These are phyloP conservation scores for Tetradesmus obliquus DNA, from an alignment of 139 green algal species.

Conservation along the genomic window DNA sequence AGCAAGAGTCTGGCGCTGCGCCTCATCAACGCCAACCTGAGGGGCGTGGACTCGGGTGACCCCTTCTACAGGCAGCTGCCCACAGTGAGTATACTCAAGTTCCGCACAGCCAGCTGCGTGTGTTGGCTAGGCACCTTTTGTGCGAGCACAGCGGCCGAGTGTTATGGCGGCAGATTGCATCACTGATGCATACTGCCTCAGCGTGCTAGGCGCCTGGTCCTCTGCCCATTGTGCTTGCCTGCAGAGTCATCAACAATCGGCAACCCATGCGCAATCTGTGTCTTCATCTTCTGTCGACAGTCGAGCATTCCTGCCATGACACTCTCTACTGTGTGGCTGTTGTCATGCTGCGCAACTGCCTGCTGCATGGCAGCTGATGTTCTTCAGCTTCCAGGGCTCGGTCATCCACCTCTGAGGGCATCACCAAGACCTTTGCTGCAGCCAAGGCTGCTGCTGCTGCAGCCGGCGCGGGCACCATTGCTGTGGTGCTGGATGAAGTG, in stretches of 20 bases:
- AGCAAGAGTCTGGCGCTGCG: conserved; percentile 54
- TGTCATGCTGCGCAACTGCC: not conserved
- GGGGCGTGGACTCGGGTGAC: conserved; percentile 41
- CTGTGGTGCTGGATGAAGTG: conserved; percentile 54
- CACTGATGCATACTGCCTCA: not conserved
- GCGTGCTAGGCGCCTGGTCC: not conserved
- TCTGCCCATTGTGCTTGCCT: too few species aligned
- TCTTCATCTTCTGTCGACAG: too few species aligned
- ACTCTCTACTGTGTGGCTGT: too few species aligned
- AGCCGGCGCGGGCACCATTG: conserved; percentile 21
- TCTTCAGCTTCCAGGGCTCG: conserved; percentile 38
- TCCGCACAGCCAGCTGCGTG: not conserved
- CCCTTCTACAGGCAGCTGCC: conserved; percentile 35
- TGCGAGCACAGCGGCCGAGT: not conserved
- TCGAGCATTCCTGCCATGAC: too few species aligned
- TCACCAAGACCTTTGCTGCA: conserved; percentile 38
- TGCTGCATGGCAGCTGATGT: conserved; percentile 8
- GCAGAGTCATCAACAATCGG: too few species aligned
- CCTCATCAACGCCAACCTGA: conserved; percentile 55
- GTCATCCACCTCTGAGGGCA: conserved; percentile 30
- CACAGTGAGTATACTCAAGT: not conserved
- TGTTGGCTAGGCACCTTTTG: not conserved
- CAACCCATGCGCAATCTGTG: too few species aligned
- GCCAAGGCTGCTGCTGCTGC: conserved; percentile 14
- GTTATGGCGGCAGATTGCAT: not conserved